Percentiles rank a stretch among this genome's conserved stretches.
These are phyloP conservation scores for Nemania serpens DNA, from an alignment of 2,329 filamentous ascomycete species.

Conservation along the genomic window DNA sequence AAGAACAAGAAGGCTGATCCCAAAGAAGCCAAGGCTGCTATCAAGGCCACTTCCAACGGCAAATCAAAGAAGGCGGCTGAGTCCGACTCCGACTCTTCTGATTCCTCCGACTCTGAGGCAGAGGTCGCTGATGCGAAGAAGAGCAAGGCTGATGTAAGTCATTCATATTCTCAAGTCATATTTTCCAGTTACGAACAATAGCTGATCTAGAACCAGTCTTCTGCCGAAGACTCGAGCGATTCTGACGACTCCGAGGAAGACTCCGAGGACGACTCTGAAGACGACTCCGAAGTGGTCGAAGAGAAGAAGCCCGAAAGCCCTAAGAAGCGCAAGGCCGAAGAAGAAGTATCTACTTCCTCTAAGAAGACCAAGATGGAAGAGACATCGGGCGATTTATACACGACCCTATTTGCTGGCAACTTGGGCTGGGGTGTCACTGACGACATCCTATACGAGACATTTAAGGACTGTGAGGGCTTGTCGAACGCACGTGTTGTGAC, in stretches of 20 bases:
- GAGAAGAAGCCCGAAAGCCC: slow-evolving; percentile 32
- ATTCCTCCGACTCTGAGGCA: slow-evolving; percentile 44
- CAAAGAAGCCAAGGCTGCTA: slow-evolving; percentile 38
- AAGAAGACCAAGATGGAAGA: slow-evolving; percentile 38
- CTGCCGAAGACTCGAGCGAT: slow-evolving; percentile 19
- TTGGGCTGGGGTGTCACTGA: slow-evolving; percentile 91
- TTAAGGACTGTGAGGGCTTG: slow-evolving; percentile 78
- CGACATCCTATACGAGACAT: slow-evolving; percentile 77
- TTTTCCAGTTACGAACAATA: not conserved
- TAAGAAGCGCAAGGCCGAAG: slow-evolving; percentile 52
- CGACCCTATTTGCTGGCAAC: slow-evolving; percentile 87
- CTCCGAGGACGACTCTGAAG: slow-evolving; percentile 43
- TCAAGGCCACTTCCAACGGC: slow-evolving; percentile 39
- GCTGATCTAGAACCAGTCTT: slow-evolving; percentile 24
- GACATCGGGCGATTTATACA: slow-evolving; percentile 51
- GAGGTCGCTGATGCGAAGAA: slow-evolving; percentile 34
- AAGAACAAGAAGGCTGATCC: slow-evolving; percentile 38
- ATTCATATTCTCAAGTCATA: not conserved
- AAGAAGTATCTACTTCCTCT: slow-evolving; percentile 30
- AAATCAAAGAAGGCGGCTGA: slow-evolving; percentile 42
- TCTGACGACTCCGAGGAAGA: slow-evolving; percentile 30
- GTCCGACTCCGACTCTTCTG: slow-evolving; percentile 34
- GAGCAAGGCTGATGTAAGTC: slow-evolving; percentile 41
- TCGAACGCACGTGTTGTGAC: slow-evolving; percentile 78
- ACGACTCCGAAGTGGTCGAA: slow-evolving; percentile 38